Percentiles rank a stretch among this genome's conserved stretches.
phyloP scores from a whole-genome alignment of 768 basidiomycete species.

The Boletus sp. region DNA sequence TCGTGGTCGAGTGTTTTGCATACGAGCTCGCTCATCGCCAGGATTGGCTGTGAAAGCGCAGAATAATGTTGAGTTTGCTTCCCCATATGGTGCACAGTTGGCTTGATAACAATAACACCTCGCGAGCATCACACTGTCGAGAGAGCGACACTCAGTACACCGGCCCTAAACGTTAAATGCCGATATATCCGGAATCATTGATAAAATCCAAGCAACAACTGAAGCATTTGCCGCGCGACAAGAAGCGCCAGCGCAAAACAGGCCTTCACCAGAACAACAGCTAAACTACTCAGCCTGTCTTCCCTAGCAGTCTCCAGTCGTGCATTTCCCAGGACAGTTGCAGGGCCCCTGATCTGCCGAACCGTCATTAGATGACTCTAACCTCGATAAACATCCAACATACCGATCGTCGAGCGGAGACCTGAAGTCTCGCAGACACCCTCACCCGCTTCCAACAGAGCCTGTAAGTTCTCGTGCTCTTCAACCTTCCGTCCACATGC shows the following conservation, averaged over 20 bases:
- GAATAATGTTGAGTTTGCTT: conserved; percentile 46
- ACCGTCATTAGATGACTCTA: background rate
- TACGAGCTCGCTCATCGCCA: conserved; percentile 75
- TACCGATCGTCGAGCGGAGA: conserved; percentile 21
- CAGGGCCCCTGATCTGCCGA: conserved; percentile 8
- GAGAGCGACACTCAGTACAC: conserved; percentile 7
- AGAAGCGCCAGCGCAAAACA: background rate
- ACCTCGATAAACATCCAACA: background rate
- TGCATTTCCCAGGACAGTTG: conserved; percentile 7
- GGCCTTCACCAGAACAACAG: background rate
- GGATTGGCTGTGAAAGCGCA: conserved; percentile 58
- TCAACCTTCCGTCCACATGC: conserved; percentile 34
- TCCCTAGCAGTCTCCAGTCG: conserved; percentile 3
- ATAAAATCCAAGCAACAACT: no score
- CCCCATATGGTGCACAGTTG: conserved; percentile 17
- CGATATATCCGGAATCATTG: conserved; percentile 5
- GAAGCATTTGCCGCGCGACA: background rate
- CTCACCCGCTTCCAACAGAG: conserved; percentile 16
- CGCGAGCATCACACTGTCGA: background rate
- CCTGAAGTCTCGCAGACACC: conserved; percentile 19
- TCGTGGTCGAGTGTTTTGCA: conserved; percentile 76
- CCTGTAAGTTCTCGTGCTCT: conserved; percentile 26
- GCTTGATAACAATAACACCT: conserved; percentile 9
- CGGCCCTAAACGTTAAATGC: conserved; percentile 30
- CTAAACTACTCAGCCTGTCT: background rate